These are phyloP conservation scores for Rutstroemia sydowiana DNA, from an alignment of 2,329 filamentous ascomycete species.

Conservation along the genomic window DNA sequence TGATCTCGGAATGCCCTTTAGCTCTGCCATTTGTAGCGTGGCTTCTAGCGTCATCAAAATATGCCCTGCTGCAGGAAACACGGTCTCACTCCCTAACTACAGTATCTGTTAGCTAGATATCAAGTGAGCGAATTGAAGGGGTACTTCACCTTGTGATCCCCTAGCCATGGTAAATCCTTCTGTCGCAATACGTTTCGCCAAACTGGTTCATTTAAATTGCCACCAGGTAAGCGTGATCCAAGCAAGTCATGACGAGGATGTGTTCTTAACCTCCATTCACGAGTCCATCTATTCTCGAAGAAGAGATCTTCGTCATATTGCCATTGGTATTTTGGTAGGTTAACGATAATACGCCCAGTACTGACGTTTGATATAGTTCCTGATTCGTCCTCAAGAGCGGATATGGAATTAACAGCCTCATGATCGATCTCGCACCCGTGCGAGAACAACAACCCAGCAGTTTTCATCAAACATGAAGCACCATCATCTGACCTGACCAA, in stretches of 20 bases:
- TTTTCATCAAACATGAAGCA: conserved; percentile 2
- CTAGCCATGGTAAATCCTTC: conserved; percentile 35
- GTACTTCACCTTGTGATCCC: conserved; percentile 29
- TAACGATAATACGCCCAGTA: conserved; percentile 3
- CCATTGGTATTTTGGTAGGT: conserved; percentile 41
- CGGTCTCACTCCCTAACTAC: not conserved
- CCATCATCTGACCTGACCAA: conserved; percentile 5
- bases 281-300: conserved; percentile 43
- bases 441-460: conserved; percentile 8
- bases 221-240: conserved; percentile 27
- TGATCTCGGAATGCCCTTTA: not conserved
- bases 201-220: conserved; percentile 7
- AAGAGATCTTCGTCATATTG: conserved; percentile 42
- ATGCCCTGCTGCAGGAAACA: not conserved
- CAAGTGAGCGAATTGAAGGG: not conserved
- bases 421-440: conserved; percentile 6
- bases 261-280: conserved; percentile 34
- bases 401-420: not conserved
- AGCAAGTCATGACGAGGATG: conserved; percentile 33
- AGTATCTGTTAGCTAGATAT: not conserved
- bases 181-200: conserved; percentile 27
- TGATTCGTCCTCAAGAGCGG: not conserved
- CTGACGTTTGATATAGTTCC: not conserved
- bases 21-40: not conserved
- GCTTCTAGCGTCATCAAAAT: not conserved